Conservation (phyloP, 192 early-diverging fungal species). For the Coemansia sp. region DNA sequence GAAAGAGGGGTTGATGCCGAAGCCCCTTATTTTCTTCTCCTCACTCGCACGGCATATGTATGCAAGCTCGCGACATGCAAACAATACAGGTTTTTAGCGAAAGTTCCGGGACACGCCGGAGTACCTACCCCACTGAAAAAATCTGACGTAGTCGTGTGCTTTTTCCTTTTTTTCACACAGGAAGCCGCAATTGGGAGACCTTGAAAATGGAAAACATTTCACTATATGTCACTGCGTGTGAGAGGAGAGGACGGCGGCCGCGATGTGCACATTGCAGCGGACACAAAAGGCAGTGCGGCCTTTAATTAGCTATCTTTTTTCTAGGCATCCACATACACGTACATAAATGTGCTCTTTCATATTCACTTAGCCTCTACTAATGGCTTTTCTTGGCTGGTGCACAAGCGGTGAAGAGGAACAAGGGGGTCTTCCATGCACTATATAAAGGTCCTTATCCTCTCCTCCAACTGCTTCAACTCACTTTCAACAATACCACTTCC, state of each 20-base stretch:
- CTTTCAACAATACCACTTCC: background rate
- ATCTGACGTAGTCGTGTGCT: background rate
- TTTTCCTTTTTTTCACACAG: background rate
- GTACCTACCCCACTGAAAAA: background rate
- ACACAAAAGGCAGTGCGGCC: background rate
- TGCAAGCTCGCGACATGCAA: background rate
- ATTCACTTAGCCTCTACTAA: background rate
- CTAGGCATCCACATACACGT: background rate
- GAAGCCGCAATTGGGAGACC: background rate
- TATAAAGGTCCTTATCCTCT: background rate
- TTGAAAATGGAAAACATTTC: background rate
- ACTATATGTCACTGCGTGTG: too few relatives aligned
- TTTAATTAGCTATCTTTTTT: slow-evolving; percentile 3
- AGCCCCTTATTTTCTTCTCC: background rate
- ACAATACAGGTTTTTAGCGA: background rate
- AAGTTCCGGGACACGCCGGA: background rate
- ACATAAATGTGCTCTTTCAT: background rate
- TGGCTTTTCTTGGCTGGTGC: background rate
- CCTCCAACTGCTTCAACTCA: background rate
- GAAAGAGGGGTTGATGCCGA: background rate
- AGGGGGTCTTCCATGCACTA: background rate
- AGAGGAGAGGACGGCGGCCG: background rate
- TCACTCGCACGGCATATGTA: background rate
- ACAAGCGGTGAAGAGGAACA: background rate
- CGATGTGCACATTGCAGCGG: background rate